These are phyloP conservation scores for Penicillium lagena DNA, from an alignment of 495 filamentous ascomycete genomes.

Conservation along the genomic window DNA sequence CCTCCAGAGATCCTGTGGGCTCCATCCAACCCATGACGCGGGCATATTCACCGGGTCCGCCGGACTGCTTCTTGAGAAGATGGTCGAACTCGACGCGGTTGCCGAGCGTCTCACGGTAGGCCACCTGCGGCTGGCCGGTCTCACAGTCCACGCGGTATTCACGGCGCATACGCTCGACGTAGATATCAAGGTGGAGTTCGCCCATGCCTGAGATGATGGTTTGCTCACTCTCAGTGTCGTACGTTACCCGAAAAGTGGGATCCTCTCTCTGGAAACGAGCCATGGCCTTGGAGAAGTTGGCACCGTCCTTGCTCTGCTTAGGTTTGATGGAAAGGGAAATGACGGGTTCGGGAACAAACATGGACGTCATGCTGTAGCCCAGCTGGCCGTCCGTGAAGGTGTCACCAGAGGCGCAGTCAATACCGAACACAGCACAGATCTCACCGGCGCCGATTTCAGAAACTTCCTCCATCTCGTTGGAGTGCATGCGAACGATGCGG, in stretches of 20 bases:
- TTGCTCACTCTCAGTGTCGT: constrained; percentile 85
- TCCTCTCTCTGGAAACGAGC: constrained; percentile 98
- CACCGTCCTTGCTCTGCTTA: constrained; percentile 84
- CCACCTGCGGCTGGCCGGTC: constrained; percentile 95
- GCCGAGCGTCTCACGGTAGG: constrained; percentile 92
- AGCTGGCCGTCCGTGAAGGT: constrained; percentile 94
- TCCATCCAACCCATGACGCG: constrained; percentile 92
- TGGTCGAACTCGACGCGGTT: constrained; percentile 78
- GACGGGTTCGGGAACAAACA: constrained; percentile 98
- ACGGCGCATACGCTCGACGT: constrained; percentile 95
- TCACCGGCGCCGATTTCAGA: constrained; percentile 88
- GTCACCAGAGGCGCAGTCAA: constrained; percentile 96
- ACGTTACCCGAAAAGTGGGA: constrained; percentile 91
- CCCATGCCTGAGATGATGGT: constrained; percentile 99
- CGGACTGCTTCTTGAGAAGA: constrained; percentile 91
- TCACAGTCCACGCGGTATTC: constrained; percentile 94
- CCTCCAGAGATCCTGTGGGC: constrained; percentile 63
- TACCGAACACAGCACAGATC: constrained; percentile 97
- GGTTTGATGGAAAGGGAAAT: constrained; percentile 97
- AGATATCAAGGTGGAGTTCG: constrained; percentile 94
- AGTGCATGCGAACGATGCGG: constrained; percentile 98
- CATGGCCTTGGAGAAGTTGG: constrained; percentile 98
- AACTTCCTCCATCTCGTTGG: constrained; percentile 98
- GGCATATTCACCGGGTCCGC: constrained; percentile 93
- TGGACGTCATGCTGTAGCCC: constrained; percentile 95